Evolutionary conservation across 345 rosid species (phyloP).

Genomic region (Mercurialis annua): DNA sequence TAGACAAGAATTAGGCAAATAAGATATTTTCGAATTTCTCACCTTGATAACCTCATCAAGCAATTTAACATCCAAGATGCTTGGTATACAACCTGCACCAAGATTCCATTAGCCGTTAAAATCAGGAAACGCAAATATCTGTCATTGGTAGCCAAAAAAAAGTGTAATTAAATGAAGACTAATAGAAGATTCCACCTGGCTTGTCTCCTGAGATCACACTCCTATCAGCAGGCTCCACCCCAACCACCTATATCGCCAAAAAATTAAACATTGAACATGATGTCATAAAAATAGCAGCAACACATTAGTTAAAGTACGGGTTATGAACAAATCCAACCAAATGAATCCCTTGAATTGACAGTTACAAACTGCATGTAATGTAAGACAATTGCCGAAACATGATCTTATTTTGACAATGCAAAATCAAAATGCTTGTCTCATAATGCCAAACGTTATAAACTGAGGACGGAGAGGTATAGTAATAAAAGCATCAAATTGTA

Average conservation of each 20-base stretch:
- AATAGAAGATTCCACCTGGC: conserved; percentile 43
- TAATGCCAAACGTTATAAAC: neutral
- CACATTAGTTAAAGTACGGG: neutral
- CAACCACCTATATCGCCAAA: conserved; percentile 58
- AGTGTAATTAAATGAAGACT: conserved; percentile 9
- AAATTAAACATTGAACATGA: conserved; percentile 5
- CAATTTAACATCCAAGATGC: conserved; percentile 71
- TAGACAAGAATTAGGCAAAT: neutral
- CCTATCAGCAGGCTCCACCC: conserved; percentile 96
- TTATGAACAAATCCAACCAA: neutral
- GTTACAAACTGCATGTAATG: neutral
- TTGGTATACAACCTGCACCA: conserved; percentile 70
- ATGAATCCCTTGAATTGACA: neutral
- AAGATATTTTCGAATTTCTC: neutral
- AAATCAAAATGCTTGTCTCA: neutral
- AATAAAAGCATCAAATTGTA: neutral
- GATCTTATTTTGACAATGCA: neutral
- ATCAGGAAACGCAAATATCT: conserved; percentile 10
- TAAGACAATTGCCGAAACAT: neutral
- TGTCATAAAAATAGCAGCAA: conserved; percentile 9
- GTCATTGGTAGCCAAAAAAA: conserved; percentile 9
- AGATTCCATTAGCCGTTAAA: conserved; percentile 14
- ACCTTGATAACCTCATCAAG: conserved; percentile 93
- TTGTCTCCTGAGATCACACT: conserved; percentile 85
- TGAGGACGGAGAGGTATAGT: neutral